phyloP scores from a whole-genome alignment of 495 filamentous ascomycete genomes.

The Clohesyomyces aquaticus region DNA sequence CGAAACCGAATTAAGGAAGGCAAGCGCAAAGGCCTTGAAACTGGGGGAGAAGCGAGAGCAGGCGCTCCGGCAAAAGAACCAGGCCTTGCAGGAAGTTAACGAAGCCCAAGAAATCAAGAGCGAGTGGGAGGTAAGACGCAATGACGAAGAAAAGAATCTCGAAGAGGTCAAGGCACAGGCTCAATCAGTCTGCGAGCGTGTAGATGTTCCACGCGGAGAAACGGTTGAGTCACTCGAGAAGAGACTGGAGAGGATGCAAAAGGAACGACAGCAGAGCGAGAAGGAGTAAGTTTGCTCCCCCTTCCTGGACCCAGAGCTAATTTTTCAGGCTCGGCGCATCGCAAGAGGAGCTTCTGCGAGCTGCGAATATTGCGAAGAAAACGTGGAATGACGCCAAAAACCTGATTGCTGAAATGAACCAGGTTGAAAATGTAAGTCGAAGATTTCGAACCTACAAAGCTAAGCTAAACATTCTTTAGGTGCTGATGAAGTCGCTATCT shows the following conservation, averaged over 20 bases:
- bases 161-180: constrained; percentile 63
- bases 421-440: constrained; percentile 56
- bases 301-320: background rate
- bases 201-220: constrained; percentile 70
- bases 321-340: constrained; percentile 64
- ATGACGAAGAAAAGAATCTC: constrained; percentile 54
- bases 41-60: constrained; percentile 56
- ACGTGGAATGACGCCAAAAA: constrained; percentile 52
- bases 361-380: constrained; percentile 51
- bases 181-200: constrained; percentile 58
- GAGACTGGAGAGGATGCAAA: constrained; percentile 62
- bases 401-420: constrained; percentile 53
- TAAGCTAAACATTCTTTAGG: constrained; percentile 43
- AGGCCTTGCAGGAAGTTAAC: constrained; percentile 58
- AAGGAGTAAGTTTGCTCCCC: constrained; percentile 50
- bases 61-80: constrained; percentile 68
- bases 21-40: constrained; percentile 59
- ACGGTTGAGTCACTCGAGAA: constrained; percentile 64
- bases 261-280: constrained; percentile 58
- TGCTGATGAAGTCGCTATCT: constrained; percentile 67
- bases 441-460: background rate
- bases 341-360: constrained; percentile 65
- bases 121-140: constrained; percentile 53
- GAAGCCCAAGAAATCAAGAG: constrained; percentile 54
- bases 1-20: constrained; percentile 57